Conservation (phyloP, 257 asterid species). For the Datura wrightii region DNA sequence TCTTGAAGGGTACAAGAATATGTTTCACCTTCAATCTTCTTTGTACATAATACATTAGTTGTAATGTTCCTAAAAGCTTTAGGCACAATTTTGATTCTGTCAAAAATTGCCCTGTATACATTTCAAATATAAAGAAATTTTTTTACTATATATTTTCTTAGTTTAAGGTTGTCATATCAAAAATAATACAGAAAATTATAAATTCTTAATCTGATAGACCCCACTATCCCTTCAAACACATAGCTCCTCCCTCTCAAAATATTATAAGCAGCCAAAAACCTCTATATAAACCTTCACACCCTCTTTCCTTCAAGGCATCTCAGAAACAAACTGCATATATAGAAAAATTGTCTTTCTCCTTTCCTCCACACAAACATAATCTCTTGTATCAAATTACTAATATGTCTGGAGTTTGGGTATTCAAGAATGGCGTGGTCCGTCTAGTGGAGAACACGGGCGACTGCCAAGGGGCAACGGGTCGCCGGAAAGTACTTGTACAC, state of each 20-base stretch:
- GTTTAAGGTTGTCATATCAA: background rate
- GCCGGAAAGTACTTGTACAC: slow-evolving; percentile 51
- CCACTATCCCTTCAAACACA: background rate
- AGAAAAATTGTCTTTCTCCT: background rate
- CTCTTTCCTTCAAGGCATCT: slow-evolving; percentile 16
- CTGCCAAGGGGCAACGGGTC: slow-evolving; percentile 33
- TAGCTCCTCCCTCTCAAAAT: background rate
- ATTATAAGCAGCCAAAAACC: background rate
- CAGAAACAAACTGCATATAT: background rate
- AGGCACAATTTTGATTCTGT: background rate
- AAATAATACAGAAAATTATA: background rate
- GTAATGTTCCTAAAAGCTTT: background rate
- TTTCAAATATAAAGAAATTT: background rate
- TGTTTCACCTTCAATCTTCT: slow-evolving; percentile 14
- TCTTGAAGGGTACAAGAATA: slow-evolving; percentile 14
- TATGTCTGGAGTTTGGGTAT: slow-evolving; percentile 59
- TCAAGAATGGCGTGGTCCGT: slow-evolving; percentile 49
- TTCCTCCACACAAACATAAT: background rate
- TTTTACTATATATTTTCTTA: no score
- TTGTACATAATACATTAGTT: background rate
- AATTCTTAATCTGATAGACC: background rate
- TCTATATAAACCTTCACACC: slow-evolving; percentile 29
- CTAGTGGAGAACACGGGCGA: slow-evolving; percentile 51
- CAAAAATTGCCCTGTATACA: background rate
- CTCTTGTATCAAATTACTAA: background rate